A percentile compares a stretch with the other conserved stretches of the same genome.
Evolutionary conservation across 169 alveolate genomes (phyloP).

Genomic region (Cryptosporidium sp.): DNA sequence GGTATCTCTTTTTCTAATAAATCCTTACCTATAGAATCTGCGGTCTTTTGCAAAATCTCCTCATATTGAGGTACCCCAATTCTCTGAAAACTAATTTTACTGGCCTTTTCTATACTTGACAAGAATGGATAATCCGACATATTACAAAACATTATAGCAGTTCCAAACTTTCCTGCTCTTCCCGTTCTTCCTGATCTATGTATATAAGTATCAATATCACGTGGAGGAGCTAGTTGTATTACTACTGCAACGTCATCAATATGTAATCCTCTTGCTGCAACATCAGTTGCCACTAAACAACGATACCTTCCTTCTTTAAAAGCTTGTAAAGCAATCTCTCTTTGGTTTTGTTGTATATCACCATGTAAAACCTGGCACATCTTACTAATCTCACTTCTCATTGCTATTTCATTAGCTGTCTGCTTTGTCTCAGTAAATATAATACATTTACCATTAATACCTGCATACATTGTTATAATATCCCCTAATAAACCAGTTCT

Average conservation of each 20-base stretch:
- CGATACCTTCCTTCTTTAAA: conserved; percentile 87
- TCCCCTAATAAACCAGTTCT: conserved; percentile 88
- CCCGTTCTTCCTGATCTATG: conserved; percentile 92
- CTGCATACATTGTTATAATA: conserved; percentile 85
- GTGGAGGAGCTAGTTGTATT: conserved; percentile 91
- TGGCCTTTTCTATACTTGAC: conserved; percentile 65
- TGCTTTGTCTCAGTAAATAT: conserved; percentile 91
- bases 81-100: conserved; percentile 67
- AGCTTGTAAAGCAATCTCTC: conserved; percentile 89
- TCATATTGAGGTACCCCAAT: conserved; percentile 78
- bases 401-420: conserved; percentile 88
- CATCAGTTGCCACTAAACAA: conserved; percentile 92
- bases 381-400: conserved; percentile 83
- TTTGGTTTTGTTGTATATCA: conserved; percentile 89
- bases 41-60: conserved; percentile 56
- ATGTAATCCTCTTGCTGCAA: conserved; percentile 93
- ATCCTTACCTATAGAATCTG: conserved; percentile 52
- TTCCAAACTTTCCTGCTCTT: conserved; percentile 88
- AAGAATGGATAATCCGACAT: conserved; percentile 73
- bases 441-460: conserved; percentile 80
- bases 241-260: conserved; percentile 88
- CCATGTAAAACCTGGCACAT: conserved; percentile 90
- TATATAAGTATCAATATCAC: conserved; percentile 84
- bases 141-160: conserved; percentile 80
- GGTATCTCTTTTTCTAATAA: conserved; percentile 22